Base-by-base conservation (phyloP, 306 rosid species). In the Corylus americana region DNA sequence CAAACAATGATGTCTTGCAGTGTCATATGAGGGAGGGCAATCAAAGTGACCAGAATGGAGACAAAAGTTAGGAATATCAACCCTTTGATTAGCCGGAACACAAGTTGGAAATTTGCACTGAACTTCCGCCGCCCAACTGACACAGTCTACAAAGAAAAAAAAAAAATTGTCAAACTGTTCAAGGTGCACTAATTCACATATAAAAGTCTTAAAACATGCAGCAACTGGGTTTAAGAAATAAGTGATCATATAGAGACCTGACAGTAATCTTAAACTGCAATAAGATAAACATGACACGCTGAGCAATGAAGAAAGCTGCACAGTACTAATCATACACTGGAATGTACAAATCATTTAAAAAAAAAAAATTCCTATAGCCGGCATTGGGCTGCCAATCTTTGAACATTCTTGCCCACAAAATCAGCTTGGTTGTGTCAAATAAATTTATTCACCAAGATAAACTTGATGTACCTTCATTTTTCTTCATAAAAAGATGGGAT, bases 21-120 rank as follows among this genome's bases (percentile, higher is more conserved):
- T 11, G 96, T 87, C 98, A 95, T 92, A 49, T 84, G 95, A 76
- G 97, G 95, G 63, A 95, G 92, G 59, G 94, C 97, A 78, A 95
- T 90, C 87, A 95, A 74, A 55, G 85, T 89, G 73, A 90, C 91
- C 20, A 95, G 88, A 85, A 95, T 88, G 47, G 98, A 64, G 79
- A 93, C 81, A 49, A 95, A 93, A n/a, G 98, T 86, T n/a, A 95
- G 42, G 77, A 93, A 93, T 77, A 95, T 93, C 81, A 93, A 69
- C 53, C 99, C 99, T 90, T 95, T 95, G 79, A 95, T 91, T 31
- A 95, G 79, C 78, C 99, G 92, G 83, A 95, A 95, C 84, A 89
- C 92, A 47, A 95, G 99, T 75, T 95, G 99, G 81, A 90, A 93
- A 62, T 93, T 76, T 44, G 99, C 98, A 83, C 98, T 95, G 88